Evolutionary conservation across 2,329 filamentous ascomycete species (phyloP).

Genomic region (Monilinia laxa): DNA sequence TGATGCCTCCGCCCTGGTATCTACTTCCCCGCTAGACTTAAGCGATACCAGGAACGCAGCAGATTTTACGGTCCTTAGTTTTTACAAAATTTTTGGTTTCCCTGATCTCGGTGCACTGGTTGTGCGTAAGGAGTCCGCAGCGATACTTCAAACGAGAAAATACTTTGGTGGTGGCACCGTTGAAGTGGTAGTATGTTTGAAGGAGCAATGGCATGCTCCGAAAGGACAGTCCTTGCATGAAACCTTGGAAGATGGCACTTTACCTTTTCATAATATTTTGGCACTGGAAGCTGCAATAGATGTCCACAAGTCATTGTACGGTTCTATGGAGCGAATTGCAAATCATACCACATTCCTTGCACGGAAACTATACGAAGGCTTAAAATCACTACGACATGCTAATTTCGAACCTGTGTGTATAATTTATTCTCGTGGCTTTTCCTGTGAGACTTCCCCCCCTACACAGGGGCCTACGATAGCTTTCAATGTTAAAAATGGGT

Average conservation of each 20-base stretch:
- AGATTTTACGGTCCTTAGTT: conserved; percentile 83
- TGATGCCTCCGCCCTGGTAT: conserved; percentile 79
- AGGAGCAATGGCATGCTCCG: conserved; percentile 77
- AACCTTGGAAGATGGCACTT: conserved; percentile 83
- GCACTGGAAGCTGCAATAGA: conserved; percentile 74
- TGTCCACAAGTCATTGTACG: conserved; percentile 67
- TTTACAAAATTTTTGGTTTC: conserved; percentile 98
- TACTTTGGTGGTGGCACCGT: conserved; percentile 97
- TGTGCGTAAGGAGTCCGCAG: conserved; percentile 68
- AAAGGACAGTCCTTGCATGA: conserved; percentile 75
- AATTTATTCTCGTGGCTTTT: conserved; percentile 40
- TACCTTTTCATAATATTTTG: conserved; percentile 87
- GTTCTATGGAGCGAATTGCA: conserved; percentile 67
- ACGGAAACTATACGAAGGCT: conserved; percentile 54
- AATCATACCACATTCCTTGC: conserved; percentile 69
- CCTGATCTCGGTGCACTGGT: conserved; percentile 86
- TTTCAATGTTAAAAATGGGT: conserved; percentile 73
- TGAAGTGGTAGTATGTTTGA: conserved; percentile 78
- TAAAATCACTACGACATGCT: conserved; percentile 63
- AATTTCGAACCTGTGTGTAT: conserved; percentile 50
- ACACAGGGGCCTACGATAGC: conserved; percentile 73
- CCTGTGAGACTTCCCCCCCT: conserved; percentile 37
- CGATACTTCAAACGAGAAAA: conserved; percentile 62
- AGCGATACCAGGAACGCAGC: conserved; percentile 60
- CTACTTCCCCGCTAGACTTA: conserved; percentile 75